Conservation (phyloP, 1,284 basidiomycete genomes). For the Pulveroboletus sp. region DNA sequence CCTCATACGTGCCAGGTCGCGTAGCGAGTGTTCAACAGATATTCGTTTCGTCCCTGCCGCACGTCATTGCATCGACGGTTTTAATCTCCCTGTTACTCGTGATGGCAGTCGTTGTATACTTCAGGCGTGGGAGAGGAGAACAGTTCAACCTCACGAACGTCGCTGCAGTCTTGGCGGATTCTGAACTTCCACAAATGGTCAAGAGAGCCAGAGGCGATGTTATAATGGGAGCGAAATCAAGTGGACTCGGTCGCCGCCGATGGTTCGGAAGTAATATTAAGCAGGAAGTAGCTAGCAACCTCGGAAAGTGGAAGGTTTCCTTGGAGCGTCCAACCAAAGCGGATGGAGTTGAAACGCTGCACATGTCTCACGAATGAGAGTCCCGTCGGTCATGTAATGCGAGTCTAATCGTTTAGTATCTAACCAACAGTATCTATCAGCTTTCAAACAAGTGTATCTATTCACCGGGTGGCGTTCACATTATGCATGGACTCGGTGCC, state of each 20-base stretch:
- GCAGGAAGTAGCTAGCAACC: constrained; percentile 5
- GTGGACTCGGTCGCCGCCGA: not conserved
- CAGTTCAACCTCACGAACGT: constrained; percentile 21
- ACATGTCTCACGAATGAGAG: constrained; percentile 1
- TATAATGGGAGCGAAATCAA: not conserved
- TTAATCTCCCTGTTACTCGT: not conserved
- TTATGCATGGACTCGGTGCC: no score
- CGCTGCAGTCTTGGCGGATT: constrained; percentile 14
- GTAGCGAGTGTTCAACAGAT: constrained; percentile 11
- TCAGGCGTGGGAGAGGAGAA: constrained; percentile 11
- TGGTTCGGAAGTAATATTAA: constrained; percentile 5
- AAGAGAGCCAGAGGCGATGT: constrained; percentile 4
- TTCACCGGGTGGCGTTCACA: no score
- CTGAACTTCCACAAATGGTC: constrained; percentile 8
- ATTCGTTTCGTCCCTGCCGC: constrained; percentile 18
- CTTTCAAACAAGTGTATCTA: no score
- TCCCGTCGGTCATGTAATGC: no score
- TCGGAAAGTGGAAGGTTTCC: constrained; percentile 10
- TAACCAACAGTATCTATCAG: no score
- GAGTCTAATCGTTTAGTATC: no score
- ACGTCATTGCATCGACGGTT: constrained; percentile 12
- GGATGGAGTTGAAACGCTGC: constrained; percentile 10
- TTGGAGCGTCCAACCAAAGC: not conserved
- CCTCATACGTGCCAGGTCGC: constrained; percentile 17
- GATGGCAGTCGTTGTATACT: constrained; percentile 4